Percentiles rank a stretch among this genome's conserved stretches.
These are phyloP conservation scores for Prunus davidiana DNA, from an alignment of 306 rosid genomes.

Conservation along the genomic window DNA sequence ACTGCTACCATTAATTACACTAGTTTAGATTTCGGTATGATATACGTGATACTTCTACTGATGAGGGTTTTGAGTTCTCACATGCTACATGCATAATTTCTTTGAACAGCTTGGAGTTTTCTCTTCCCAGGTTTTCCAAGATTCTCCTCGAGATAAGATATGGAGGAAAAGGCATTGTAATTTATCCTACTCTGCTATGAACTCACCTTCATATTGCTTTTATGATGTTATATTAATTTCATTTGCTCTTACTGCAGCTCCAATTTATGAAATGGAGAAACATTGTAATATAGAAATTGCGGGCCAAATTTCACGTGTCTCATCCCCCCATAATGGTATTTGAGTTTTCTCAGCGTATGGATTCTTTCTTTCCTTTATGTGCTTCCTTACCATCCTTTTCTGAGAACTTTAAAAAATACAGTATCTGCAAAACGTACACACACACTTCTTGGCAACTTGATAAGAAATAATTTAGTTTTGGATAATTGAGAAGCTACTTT, in stretches of 20 bases:
- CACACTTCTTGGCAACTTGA: not conserved
- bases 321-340: constrained; percentile 81
- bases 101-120: constrained; percentile 92
- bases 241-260: constrained; percentile 51
- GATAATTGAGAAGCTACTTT: not conserved
- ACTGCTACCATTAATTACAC: not conserved
- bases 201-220: constrained; percentile 9
- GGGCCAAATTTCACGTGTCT: constrained; percentile 74
- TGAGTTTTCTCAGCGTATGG: constrained; percentile 44
- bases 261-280: constrained; percentile 87
- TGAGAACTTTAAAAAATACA: too few species aligned
- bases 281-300: constrained; percentile 92
- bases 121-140: constrained; percentile 99
- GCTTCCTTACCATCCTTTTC: constrained; percentile 9
- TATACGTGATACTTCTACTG: not conserved
- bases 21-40: not conserved
- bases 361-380: constrained; percentile 29
- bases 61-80: constrained; percentile 32
- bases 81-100: constrained; percentile 31
- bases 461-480: not conserved
- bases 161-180: constrained; percentile 92
- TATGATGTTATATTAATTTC: constrained; percentile 18
- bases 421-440: not conserved
- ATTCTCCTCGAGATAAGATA: constrained; percentile 76
- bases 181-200: constrained; percentile 26